Conservation (phyloP, 768 basidiomycete species). For the Pleurotus tuber-regium region DNA sequence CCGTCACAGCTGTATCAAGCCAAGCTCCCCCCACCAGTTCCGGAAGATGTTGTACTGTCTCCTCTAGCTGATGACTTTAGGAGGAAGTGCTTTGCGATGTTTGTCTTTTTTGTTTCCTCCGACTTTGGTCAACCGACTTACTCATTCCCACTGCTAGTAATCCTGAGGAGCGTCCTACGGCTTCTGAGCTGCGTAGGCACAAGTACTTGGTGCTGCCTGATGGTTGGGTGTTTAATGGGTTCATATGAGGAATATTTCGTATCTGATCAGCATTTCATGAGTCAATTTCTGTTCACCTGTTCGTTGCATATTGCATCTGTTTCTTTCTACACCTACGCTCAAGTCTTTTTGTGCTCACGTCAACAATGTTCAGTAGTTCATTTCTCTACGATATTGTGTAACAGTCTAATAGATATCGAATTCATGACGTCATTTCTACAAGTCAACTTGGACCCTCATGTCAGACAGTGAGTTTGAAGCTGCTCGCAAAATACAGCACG, state of each 20-base stretch:
- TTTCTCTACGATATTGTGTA: constrained; percentile 6
- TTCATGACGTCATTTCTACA: neutral
- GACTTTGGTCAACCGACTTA: neutral
- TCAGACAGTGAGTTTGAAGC: constrained; percentile 21
- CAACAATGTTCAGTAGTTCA: constrained; percentile 8
- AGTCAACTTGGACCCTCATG: neutral
- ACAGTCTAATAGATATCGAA: constrained; percentile 6
- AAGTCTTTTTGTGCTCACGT: neutral
- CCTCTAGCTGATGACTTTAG: constrained; percentile 83
- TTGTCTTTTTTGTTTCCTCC: constrained; percentile 25
- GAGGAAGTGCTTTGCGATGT: constrained; percentile 87
- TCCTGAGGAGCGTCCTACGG: constrained; percentile 79
- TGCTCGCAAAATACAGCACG: constrained; percentile 35
- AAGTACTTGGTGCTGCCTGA: constrained; percentile 70
- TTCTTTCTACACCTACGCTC: constrained; percentile 10
- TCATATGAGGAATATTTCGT: constrained; percentile 34
- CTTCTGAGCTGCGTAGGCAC: constrained; percentile 77
- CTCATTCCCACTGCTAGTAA: constrained; percentile 48
- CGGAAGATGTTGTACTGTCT: constrained; percentile 75
- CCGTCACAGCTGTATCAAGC: constrained; percentile 72
- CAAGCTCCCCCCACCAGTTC: constrained; percentile 85
- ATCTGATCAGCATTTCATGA: constrained; percentile 12
- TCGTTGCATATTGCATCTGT: constrained; percentile 11
- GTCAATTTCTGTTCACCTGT: constrained; percentile 1
- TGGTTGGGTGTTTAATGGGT: constrained; percentile 75